These are phyloP conservation scores for Serendipita sp. DNA, from an alignment of 768 basidiomycete species.

Conservation along the genomic window DNA sequence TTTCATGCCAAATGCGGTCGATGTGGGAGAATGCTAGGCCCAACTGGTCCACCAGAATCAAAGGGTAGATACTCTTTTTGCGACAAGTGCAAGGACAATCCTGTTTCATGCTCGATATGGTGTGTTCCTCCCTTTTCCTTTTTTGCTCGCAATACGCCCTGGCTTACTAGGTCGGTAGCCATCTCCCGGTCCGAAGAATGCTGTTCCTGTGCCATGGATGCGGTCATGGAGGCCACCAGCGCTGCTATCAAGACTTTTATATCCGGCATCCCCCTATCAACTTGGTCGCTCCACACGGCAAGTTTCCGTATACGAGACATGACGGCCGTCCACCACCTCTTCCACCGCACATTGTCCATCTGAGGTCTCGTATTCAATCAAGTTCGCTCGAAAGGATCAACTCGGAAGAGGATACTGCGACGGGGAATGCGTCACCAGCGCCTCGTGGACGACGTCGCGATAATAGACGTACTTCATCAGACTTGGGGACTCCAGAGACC, in stretches of 20 bases:
- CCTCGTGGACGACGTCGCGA: slow-evolving; percentile 1
- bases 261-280: slow-evolving; percentile 39
- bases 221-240: slow-evolving; percentile 65
- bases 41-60: neutral
- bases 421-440: slow-evolving; percentile 15
- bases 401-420: slow-evolving; percentile 5
- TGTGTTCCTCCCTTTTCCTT: slow-evolving; percentile 19
- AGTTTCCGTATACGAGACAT: slow-evolving; percentile 8
- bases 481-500: neutral
- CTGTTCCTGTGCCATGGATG: slow-evolving; percentile 64
- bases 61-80: slow-evolving; percentile 29
- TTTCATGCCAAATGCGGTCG: neutral
- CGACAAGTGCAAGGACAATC: slow-evolving; percentile 31
- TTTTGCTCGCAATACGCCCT: neutral
- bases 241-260: slow-evolving; percentile 59
- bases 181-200: slow-evolving; percentile 54
- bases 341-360: slow-evolving; percentile 4
- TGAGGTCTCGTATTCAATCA: slow-evolving; percentile 6
- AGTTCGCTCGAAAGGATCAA: no score
- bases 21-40: neutral
- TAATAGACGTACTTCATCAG: neutral
- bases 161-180: slow-evolving; percentile 26
- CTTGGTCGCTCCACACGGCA: slow-evolving; percentile 16
- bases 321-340: slow-evolving; percentile 12
- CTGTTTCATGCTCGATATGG: slow-evolving; percentile 56